phyloP scores from a whole-genome alignment of 768 basidiomycete species.

The Kwoniella bestiolae region DNA sequence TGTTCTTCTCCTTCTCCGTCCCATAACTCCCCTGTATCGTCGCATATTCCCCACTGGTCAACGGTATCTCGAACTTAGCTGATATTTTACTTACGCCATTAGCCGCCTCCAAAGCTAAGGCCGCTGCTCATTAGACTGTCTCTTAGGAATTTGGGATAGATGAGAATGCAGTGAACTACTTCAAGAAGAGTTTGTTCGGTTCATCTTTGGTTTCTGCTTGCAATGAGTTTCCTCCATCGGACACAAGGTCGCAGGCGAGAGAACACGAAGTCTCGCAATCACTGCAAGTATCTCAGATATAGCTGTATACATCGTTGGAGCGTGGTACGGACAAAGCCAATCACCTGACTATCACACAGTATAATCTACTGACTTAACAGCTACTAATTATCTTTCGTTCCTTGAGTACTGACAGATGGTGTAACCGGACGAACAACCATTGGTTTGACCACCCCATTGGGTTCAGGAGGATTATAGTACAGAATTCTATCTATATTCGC shows the following conservation, averaged over 20 bases:
- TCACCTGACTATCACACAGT: too few species aligned
- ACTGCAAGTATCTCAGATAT: too few species aligned
- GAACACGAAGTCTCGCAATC: too few species aligned
- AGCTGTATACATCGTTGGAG: too few species aligned
- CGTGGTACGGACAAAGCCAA: too few species aligned
- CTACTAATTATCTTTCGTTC: too few species aligned
- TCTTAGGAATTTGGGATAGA: constrained; percentile 6
- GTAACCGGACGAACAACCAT: background rate
- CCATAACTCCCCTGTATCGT: background rate
- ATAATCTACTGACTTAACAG: too few species aligned
- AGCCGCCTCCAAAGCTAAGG: constrained; percentile 32
- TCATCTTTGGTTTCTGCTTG: background rate
- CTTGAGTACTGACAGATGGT: too few species aligned
- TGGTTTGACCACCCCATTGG: background rate
- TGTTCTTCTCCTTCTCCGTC: background rate
- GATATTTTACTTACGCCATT: background rate
- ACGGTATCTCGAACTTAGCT: background rate
- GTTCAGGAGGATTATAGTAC: background rate
- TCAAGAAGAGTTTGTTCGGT: background rate
- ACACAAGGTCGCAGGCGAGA: too few species aligned
- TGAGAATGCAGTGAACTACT: constrained; percentile 20
- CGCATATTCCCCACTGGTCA: background rate
- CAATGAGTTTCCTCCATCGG: too few species aligned
- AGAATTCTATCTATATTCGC: background rate
- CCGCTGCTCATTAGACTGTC: constrained; percentile 27